Base-by-base conservation (phyloP, 2,329 filamentous ascomycete species). In the Diplocarpon mali region DNA sequence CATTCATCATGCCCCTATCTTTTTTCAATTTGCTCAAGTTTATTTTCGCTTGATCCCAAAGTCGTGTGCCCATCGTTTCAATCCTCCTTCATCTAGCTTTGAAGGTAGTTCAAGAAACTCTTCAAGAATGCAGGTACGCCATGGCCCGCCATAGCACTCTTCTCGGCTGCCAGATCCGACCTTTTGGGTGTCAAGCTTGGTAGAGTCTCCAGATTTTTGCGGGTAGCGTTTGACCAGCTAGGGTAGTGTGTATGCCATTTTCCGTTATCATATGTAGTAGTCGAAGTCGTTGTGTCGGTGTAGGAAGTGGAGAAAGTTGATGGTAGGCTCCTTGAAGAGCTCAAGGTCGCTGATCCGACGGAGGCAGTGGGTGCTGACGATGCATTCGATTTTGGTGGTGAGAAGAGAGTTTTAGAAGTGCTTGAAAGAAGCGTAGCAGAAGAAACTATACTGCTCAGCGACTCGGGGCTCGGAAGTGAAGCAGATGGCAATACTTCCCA, bases 201-300 rank as follows among this genome's bases (percentile, higher is more conserved):
- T 29, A 24, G 13, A 24, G 41, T 14, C 24, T 16, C 27, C 6
- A 16, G 13, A 13, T 14, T 27, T 14, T 34, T 43, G 16, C 34
- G 41, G 5, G 46, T 48, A 11, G 14, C 47, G 39, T 60, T 58
- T 16, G 52, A 52, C 57, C 56, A 59, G 30, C 51, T 30, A 28
- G 58, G 52, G 40, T 62, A 60, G 15, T 35, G 44, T 38, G 59
- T 61, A 40, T 60, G 55, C 57, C 59, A 62, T 51, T 55, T 50
- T 2, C 57, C 59, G 47, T 59, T 44, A 34, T 59, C 56, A 47
- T 53, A 60, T 28, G 53, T 8, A 6, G 50, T 40, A 16, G 34
- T 40, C 28, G 42, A 38, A 1, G 44, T 36, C 38, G 52, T 44
- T 29, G 51, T 55, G 17, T 53, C 8, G n/a, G 16, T 14, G 5